Percentiles rank a stretch among this genome's conserved stretches.
Conservation (phyloP, 2,329 filamentous ascomycete species). For the Fusarium solani-melongenae region DNA sequence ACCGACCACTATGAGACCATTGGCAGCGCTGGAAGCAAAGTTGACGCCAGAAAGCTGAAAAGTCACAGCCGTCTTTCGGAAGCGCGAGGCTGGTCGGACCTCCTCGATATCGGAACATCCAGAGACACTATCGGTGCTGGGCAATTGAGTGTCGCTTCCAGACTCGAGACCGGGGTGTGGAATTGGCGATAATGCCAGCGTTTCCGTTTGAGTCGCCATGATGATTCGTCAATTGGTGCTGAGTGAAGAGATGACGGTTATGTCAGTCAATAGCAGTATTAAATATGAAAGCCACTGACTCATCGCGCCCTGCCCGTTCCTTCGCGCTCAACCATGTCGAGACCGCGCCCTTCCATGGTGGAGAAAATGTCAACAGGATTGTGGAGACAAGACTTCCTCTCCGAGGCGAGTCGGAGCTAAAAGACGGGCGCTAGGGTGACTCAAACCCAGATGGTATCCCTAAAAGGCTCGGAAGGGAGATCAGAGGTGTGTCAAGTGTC, state of each 20-base stretch:
- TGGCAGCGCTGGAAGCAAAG: constrained; percentile 38
- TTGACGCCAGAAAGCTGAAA: constrained; percentile 41
- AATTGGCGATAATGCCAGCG: background rate
- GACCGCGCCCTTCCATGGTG: background rate
- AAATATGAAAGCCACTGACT: background rate
- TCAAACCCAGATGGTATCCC: background rate
- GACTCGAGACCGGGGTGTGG: background rate
- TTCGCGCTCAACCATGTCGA: background rate
- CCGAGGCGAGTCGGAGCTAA: background rate
- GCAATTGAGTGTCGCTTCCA: background rate
- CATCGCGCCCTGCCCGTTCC: background rate
- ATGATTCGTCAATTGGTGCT: background rate
- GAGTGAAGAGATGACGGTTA: background rate
- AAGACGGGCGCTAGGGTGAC: background rate
- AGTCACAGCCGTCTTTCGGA: constrained; percentile 35
- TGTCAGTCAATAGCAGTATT: background rate
- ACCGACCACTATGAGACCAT: constrained; percentile 51
- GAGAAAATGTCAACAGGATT: background rate
- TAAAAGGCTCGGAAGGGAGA: background rate
- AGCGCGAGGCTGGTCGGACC: constrained; percentile 8
- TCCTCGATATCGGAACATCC: background rate
- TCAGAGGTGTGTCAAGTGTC: background rate
- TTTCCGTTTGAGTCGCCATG: constrained; percentile 1
- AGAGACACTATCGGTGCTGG: background rate
- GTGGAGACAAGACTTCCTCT: background rate